phyloP scores from a whole-genome alignment of 495 filamentous ascomycete species.

The Aspergillus cristatus region DNA sequence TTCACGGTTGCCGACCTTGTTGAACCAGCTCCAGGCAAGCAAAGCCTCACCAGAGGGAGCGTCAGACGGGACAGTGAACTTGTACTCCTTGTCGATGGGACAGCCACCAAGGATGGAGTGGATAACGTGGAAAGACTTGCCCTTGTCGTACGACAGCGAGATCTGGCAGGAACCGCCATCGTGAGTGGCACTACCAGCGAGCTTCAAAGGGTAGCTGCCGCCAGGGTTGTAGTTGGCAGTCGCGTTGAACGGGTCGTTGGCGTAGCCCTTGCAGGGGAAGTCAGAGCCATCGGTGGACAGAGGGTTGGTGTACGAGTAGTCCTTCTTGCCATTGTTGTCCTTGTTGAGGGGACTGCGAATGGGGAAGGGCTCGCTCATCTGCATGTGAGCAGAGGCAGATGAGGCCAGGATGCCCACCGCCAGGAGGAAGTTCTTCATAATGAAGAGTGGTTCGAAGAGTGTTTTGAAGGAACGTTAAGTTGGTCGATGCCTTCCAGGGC shows the following conservation, averaged over 20 bases:
- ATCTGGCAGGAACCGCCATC: constrained; percentile 85
- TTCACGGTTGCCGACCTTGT: constrained; percentile 79
- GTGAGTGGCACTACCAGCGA: constrained; percentile 55
- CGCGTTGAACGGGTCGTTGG: constrained; percentile 34
- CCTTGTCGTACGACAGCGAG: constrained; percentile 66
- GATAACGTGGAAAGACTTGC: constrained; percentile 67
- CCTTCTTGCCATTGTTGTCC: constrained; percentile 24
- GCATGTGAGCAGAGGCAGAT: constrained; percentile 35
- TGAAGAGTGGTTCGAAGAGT: constrained; percentile 8
- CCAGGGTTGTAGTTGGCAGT: constrained; percentile 37
- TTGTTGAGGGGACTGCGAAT: constrained; percentile 40
- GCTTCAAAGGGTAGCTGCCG: constrained; percentile 27
- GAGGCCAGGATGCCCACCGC: constrained; percentile 27
- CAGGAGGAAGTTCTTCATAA: constrained; percentile 31
- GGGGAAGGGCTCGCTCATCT: constrained; percentile 36
- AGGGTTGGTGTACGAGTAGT: constrained; percentile 45
- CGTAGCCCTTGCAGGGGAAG: constrained; percentile 47
- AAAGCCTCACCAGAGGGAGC: constrained; percentile 45
- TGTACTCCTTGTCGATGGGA: constrained; percentile 46
- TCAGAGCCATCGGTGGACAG: constrained; percentile 32
- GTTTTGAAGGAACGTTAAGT: background rate
- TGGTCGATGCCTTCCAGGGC: too few species aligned
- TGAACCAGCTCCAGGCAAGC: constrained; percentile 86
- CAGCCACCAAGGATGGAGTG: constrained; percentile 78
- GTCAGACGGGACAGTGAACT: constrained; percentile 38